phyloP scores from a whole-genome alignment of 2,329 filamentous ascomycete species.

The Colletotrichum liriopes region DNA sequence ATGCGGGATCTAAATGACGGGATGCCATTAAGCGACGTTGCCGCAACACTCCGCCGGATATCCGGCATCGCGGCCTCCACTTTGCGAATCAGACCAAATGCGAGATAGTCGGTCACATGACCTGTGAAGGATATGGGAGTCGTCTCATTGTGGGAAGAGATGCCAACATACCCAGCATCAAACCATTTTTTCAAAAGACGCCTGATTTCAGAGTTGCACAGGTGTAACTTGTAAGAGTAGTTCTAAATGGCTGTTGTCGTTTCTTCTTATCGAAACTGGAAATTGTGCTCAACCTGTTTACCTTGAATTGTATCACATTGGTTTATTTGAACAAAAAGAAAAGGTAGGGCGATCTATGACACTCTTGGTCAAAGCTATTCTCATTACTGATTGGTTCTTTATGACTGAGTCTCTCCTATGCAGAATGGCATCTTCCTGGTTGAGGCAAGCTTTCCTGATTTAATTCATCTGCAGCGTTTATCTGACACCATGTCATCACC shows the following conservation, averaged over 20 bases:
- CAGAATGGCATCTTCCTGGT: too few relatives aligned
- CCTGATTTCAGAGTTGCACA: background rate
- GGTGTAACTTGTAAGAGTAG: too few relatives aligned
- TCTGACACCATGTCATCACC: too few relatives aligned
- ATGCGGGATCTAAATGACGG: background rate
- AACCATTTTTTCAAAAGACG: background rate
- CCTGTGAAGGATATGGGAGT: background rate
- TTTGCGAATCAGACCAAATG: background rate
- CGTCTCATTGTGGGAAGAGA: background rate
- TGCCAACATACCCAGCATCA: background rate
- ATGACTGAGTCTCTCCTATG: too few relatives aligned
- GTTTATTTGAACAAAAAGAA: too few relatives aligned
- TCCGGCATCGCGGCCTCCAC: conserved; percentile 15
- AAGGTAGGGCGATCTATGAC: too few relatives aligned
- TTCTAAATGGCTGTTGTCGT: background rate
- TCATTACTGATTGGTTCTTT: too few relatives aligned
- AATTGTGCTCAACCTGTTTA: background rate
- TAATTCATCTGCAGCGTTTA: too few relatives aligned
- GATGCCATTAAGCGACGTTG: background rate
- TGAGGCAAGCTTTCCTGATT: too few relatives aligned
- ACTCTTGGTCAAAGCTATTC: too few relatives aligned
- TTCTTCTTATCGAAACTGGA: background rate
- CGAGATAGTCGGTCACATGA: background rate
- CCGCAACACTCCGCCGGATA: conserved; percentile 11
- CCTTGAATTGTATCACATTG: background rate